phyloP scores from a whole-genome alignment of 345 rosid genomes.

The Boechera divaricarpa region DNA sequence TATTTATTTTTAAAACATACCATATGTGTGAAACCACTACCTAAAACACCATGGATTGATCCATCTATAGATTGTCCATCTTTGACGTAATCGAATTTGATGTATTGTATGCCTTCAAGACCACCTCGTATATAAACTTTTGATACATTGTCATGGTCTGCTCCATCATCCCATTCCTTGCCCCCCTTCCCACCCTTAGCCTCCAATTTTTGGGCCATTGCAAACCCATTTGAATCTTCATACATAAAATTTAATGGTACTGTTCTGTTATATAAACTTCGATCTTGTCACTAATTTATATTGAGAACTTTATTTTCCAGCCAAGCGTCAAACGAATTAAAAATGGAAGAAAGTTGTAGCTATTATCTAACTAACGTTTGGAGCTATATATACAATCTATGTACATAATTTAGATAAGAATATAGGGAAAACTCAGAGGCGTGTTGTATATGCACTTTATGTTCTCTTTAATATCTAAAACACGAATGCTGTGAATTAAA shows the following conservation, averaged over 20 bases:
- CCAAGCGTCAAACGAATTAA: background rate
- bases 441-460: background rate
- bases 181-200: background rate
- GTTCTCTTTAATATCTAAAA: background rate
- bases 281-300: background rate
- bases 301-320: background rate
- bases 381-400: background rate
- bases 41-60: background rate
- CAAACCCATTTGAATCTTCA: conserved; percentile 16
- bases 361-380: background rate
- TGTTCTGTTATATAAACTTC: background rate
- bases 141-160: background rate
- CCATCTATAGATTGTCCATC: background rate
- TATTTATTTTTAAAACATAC: background rate
- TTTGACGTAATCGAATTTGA: conserved; percentile 15
- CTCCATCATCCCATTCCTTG: conserved; percentile 12
- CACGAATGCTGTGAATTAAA: background rate
- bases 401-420: background rate
- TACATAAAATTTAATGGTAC: background rate
- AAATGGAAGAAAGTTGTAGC: background rate
- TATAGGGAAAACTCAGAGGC: background rate
- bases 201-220: background rate
- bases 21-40: conserved; percentile 15
- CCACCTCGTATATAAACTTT: conserved; percentile 8
- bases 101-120: conserved; percentile 11